A percentile compares a stretch with the other conserved stretches of the same genome.
Conservation (phyloP, 2,329 filamentous ascomycete genomes). For the Alternaria panax region DNA sequence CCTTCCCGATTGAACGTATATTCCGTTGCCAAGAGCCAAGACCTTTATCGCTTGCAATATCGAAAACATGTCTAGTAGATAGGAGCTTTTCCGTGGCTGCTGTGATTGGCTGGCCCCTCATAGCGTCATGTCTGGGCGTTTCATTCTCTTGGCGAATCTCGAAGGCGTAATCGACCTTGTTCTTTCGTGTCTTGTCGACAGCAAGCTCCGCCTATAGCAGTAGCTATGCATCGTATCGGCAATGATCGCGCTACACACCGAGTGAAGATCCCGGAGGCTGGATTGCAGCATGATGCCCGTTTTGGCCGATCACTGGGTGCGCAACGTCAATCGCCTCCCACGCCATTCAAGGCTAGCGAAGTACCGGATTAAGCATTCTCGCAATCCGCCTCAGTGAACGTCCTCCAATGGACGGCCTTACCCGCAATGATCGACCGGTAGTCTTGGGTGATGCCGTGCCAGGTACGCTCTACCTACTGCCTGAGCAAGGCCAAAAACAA, state of each 20-base stretch:
- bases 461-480: not conserved
- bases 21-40: constrained; percentile 22
- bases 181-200: not conserved
- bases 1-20: constrained; percentile 27
- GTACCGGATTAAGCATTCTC: not conserved
- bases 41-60: constrained; percentile 18
- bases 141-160: not conserved
- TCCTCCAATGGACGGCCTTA: not conserved
- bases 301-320: not conserved
- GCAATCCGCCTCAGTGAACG: not conserved
- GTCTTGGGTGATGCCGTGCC: not conserved
- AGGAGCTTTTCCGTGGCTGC: constrained; percentile 3
- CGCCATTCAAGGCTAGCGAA: not conserved
- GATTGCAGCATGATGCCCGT: not conserved
- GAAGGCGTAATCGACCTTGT: not conserved
- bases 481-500: not conserved
- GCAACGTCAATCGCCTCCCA: not conserved
- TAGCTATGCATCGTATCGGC: not conserved
- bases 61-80: constrained; percentile 12
- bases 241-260: not conserved
- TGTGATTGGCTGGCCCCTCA: constrained; percentile 11
- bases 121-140: not conserved
- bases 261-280: not conserved
- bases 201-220: not conserved
- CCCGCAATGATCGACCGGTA: not conserved